Evolutionary conservation across 805 yeast species (phyloP).

Genomic region (Lipomyces orientalis): DNA sequence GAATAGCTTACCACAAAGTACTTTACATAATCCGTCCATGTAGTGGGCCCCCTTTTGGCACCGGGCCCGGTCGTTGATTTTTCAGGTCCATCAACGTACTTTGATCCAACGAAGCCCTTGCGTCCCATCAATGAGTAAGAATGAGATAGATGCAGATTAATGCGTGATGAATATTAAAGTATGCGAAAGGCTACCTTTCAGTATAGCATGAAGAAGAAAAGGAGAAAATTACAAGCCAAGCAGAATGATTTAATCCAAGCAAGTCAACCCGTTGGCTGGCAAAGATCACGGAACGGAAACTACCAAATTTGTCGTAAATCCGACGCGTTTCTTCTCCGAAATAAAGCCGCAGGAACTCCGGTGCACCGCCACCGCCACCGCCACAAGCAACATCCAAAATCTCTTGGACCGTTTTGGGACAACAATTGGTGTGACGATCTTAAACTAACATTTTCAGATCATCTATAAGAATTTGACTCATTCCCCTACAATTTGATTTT

Average conservation of each 20-base stretch:
- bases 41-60: not conserved
- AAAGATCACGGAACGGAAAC: not conserved
- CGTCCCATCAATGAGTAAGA: conserved; percentile 10
- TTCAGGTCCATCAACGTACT: not conserved
- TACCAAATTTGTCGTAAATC: not conserved
- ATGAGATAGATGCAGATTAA: not conserved
- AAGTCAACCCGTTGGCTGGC: not conserved
- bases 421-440: too few relatives aligned
- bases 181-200: not conserved
- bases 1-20: conserved; percentile 18
- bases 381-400: too few relatives aligned
- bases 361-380: too few relatives aligned
- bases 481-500: too few relatives aligned
- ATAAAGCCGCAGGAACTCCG: too few relatives aligned
- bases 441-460: too few relatives aligned
- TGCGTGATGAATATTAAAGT: not conserved
- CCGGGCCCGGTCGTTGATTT: not conserved
- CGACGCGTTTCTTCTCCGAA: too few relatives aligned
- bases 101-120: conserved; percentile 10
- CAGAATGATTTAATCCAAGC: not conserved
- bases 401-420: too few relatives aligned
- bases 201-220: not conserved
- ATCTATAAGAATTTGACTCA: too few relatives aligned
- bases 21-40: conserved; percentile 15
- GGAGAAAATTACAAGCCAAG: not conserved